These are phyloP conservation scores for Phytophthora colocasiae DNA, from an alignment of 352 stramenopile species.

Conservation along the genomic window DNA sequence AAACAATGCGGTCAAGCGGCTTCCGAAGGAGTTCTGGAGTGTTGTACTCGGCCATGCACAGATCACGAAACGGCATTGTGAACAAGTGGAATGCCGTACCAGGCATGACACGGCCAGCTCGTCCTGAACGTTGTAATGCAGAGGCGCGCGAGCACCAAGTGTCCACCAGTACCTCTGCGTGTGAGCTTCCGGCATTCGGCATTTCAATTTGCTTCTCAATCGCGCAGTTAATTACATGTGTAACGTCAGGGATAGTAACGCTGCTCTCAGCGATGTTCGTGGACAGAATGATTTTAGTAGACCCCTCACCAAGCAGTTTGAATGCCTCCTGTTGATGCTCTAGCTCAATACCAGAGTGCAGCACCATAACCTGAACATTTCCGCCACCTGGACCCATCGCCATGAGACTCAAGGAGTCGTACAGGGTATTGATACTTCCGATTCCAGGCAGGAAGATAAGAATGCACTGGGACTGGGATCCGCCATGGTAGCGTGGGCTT, in stretches of 20 bases:
- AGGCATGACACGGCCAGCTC: conserved; percentile 93
- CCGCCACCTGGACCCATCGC: conserved; percentile 25
- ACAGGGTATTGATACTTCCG: conserved; percentile 92
- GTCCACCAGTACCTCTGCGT: conserved; percentile 77
- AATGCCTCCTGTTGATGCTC: conserved; percentile 83
- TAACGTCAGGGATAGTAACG: conserved; percentile 96
- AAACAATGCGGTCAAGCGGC: conserved; percentile 79
- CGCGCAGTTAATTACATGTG: conserved; percentile 87
- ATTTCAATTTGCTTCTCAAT: conserved; percentile 90
- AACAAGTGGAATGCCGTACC: conserved; percentile 94
- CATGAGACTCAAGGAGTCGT: conserved; percentile 70
- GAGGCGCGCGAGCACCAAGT: conserved; percentile 96
- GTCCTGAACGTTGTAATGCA: conserved; percentile 82
- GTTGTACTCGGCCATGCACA: conserved; percentile 83
- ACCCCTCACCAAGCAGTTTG: conserved; percentile 44
- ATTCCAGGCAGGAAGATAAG: conserved; percentile 97
- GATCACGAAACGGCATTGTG: conserved; percentile 63
- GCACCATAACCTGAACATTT: conserved; percentile 58
- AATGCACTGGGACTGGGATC: conserved; percentile 84
- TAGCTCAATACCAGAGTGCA: conserved; percentile 79
- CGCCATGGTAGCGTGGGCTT: conserved; percentile 38
- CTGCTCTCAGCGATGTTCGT: conserved; percentile 98
- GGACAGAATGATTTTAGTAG: conserved; percentile 94
- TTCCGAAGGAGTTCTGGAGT: conserved; percentile 86
- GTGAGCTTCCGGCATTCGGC: conserved; percentile 67